These are phyloP conservation scores for Penicillium samsonianum DNA, from an alignment of 495 filamentous ascomycete species.

Conservation along the genomic window DNA sequence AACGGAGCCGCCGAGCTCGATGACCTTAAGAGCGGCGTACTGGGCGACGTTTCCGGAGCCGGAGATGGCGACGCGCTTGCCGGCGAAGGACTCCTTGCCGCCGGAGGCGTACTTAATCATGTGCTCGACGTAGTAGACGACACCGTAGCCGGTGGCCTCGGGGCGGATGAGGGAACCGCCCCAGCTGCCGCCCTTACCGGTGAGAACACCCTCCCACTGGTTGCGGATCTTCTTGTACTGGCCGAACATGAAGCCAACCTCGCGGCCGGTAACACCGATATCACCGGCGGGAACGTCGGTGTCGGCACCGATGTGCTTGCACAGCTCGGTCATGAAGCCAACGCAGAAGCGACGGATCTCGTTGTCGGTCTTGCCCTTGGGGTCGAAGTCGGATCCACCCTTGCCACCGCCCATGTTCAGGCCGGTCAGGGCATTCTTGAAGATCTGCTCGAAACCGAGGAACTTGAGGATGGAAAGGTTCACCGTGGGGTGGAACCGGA, in stretches of 20 bases:
- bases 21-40: slow-evolving; percentile 94
- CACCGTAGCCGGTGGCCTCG: slow-evolving; percentile 95
- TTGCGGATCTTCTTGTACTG: slow-evolving; percentile 88
- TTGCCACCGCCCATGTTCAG: slow-evolving; percentile 98
- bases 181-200: slow-evolving; percentile 91
- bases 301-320: slow-evolving; percentile 92
- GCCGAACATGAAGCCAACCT: slow-evolving; percentile 95
- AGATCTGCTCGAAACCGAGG: slow-evolving; percentile 98
- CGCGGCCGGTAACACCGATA: slow-evolving; percentile 92
- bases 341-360: slow-evolving; percentile 98
- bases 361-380: slow-evolving; percentile 95
- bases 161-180: slow-evolving; percentile 93
- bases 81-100: slow-evolving; percentile 81
- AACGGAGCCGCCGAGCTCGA: slow-evolving; percentile 92
- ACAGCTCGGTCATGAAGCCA: slow-evolving; percentile 92
- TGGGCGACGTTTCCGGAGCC: slow-evolving; percentile 98
- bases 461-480: slow-evolving; percentile 98
- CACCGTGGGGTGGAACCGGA: slow-evolving; percentile 93
- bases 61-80: slow-evolving; percentile 94
- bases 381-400: slow-evolving; percentile 98
- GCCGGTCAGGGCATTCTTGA: slow-evolving; percentile 99
- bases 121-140: slow-evolving; percentile 96
- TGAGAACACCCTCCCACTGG: slow-evolving; percentile 92
- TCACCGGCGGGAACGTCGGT: slow-evolving; percentile 89
- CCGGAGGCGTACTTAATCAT: slow-evolving; percentile 85